Conservation (phyloP, 179 eudicot species). For the Heliamphora pulchella region DNA sequence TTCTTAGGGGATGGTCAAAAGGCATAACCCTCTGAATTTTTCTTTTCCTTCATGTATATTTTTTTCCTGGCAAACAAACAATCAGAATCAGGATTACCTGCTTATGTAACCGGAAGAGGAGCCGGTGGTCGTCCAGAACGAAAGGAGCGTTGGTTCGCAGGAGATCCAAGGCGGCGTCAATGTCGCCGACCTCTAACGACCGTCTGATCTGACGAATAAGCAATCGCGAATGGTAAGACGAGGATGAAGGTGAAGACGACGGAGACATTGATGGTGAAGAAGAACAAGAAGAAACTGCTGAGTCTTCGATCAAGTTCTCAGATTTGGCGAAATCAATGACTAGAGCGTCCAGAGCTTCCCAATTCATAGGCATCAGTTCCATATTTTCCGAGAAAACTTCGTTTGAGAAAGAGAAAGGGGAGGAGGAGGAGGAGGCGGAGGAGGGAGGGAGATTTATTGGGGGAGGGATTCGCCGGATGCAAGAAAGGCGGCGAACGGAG, state of each 20-base stretch:
- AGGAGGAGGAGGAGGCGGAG: background rate
- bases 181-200: conserved; percentile 54
- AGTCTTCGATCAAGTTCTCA: conserved; percentile 52
- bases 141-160: conserved; percentile 53
- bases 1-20: too few relatives aligned
- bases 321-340: conserved; percentile 79
- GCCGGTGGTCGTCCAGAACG: conserved; percentile 68
- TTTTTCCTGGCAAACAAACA: background rate
- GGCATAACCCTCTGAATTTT: too few relatives aligned
- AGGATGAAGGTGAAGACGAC: conserved; percentile 32
- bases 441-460: background rate
- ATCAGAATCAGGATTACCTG: conserved; percentile 40
- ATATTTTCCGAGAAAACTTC: conserved; percentile 4
- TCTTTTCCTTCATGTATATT: background rate
- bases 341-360: conserved; percentile 80
- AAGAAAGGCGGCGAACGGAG: conserved; percentile 6
- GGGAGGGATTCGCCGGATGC: background rate
- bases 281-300: conserved; percentile 23
- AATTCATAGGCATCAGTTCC: conserved; percentile 59
- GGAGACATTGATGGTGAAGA: conserved; percentile 25
- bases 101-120: conserved; percentile 78
- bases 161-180: conserved; percentile 64
- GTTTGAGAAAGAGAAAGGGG: background rate
- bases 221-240: conserved; percentile 51
- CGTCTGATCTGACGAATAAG: conserved; percentile 63